Conservation (phyloP, 495 filamentous ascomycete species). For the Aspergillus panamensis region DNA sequence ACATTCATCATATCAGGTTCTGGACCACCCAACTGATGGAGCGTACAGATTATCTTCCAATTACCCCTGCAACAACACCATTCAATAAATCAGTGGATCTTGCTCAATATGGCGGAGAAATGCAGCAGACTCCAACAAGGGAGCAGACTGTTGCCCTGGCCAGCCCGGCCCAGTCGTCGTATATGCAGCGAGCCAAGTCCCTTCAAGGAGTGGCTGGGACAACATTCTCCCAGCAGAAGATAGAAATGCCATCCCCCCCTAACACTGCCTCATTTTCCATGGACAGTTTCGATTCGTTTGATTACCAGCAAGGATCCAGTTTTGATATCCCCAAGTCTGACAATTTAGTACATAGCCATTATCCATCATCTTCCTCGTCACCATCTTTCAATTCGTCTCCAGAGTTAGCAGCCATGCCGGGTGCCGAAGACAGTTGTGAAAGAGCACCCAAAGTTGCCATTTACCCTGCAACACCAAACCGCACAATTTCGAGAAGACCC, state of each 20-base stretch:
- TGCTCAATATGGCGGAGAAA: conserved; percentile 34
- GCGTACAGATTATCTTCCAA: conserved; percentile 39
- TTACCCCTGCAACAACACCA: conserved; percentile 50
- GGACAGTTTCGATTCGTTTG: conserved; percentile 32
- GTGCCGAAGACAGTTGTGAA: conserved; percentile 27
- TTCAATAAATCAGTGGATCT: conserved; percentile 42
- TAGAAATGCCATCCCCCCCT: conserved; percentile 50
- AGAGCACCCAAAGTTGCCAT: conserved; percentile 33
- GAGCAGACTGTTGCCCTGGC: conserved; percentile 33
- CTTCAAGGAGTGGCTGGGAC: conserved; percentile 41
- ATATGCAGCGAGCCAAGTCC: conserved; percentile 49
- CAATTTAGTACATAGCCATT: conserved; percentile 22
- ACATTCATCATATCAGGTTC: not conserved
- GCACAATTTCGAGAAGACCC: conserved; percentile 17
- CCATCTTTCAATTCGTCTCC: conserved; percentile 47
- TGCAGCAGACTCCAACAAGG: conserved; percentile 33
- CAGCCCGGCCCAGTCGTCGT: conserved; percentile 33
- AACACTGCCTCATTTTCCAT: conserved; percentile 38
- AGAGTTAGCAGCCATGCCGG: conserved; percentile 45
- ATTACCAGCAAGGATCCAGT: conserved; percentile 31
- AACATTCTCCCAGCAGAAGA: conserved; percentile 34
- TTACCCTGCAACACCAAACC: conserved; percentile 26
- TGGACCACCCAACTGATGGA: conserved; percentile 18
- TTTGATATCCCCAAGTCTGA: conserved; percentile 29
- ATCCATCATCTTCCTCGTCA: conserved; percentile 39